These are phyloP conservation scores for Alloteropsis semialata DNA, from an alignment of 176 grass and related monocot genomes.

Conservation along the genomic window DNA sequence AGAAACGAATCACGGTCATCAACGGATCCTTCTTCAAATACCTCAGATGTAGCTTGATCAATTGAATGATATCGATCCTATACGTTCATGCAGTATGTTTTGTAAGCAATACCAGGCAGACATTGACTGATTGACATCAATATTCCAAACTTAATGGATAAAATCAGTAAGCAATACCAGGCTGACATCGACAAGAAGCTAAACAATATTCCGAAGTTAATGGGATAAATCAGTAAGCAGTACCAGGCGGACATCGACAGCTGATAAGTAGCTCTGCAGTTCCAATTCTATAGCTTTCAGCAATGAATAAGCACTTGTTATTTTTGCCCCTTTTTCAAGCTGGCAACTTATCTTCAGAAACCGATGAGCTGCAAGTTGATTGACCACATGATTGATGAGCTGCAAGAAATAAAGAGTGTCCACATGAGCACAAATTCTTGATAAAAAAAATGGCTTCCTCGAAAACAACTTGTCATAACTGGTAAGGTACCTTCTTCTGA, in stretches of 20 bases:
- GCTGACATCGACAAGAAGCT: conserved; percentile 1
- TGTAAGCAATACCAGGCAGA: conserved; percentile 22
- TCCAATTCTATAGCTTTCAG: conserved; percentile 78
- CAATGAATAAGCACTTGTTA: conserved; percentile 60
- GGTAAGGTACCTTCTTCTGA: conserved; percentile 37
- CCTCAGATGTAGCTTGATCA: conserved; percentile 58
- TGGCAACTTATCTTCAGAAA: conserved; percentile 83
- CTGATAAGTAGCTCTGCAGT: conserved; percentile 70
- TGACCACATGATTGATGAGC: conserved; percentile 86
- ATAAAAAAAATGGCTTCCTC: neutral
- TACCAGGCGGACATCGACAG: conserved; percentile 64
- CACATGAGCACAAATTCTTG: neutral
- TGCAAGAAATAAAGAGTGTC: conserved; percentile 35
- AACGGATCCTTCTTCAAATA: conserved; percentile 82
- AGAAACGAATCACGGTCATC: conserved; percentile 84
- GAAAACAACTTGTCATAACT: neutral
- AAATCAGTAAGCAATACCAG: conserved; percentile 30
- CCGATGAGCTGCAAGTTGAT: conserved; percentile 68
- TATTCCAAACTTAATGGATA: neutral
- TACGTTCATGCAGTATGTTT: conserved; percentile 28
- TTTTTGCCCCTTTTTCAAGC: conserved; percentile 56
- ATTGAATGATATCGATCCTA: conserved; percentile 70
- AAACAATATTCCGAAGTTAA: neutral
- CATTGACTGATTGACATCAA: neutral
- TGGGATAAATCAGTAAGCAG: conserved; percentile 6